Percentiles rank a stretch among this genome's conserved stretches.
Conservation (phyloP, 805 yeast genomes). For the Candida easanensis region DNA sequence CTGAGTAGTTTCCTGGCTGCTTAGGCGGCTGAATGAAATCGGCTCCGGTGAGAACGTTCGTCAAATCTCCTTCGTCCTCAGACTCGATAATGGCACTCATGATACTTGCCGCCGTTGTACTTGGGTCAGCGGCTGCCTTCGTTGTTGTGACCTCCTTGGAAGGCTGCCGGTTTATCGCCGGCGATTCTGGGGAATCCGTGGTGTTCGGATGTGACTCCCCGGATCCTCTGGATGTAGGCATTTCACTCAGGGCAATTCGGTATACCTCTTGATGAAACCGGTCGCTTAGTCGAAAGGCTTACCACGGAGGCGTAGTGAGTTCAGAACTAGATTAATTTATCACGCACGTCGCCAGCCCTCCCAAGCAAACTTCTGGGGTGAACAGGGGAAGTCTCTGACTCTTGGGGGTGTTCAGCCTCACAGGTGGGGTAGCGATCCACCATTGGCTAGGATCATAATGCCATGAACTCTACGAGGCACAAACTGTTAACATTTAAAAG, state of each 20-base stretch:
- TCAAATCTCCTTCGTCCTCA: conserved; percentile 29
- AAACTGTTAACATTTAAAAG: conserved; percentile 7
- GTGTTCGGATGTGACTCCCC: background rate
- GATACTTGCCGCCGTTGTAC: background rate
- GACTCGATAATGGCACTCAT: conserved; percentile 33
- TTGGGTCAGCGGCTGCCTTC: background rate
- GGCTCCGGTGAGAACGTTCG: conserved; percentile 20
- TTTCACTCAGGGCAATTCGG: background rate
- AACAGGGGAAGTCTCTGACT: too few relatives aligned
- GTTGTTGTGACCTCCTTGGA: background rate
- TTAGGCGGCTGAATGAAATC: conserved; percentile 41
- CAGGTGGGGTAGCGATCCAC: too few relatives aligned
- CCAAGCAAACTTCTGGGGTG: too few relatives aligned
- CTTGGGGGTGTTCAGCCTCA: too few relatives aligned
- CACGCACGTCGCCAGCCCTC: too few relatives aligned
- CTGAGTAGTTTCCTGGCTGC: conserved; percentile 51
- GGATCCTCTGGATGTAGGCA: background rate
- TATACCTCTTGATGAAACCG: too few relatives aligned
- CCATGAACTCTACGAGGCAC: background rate
- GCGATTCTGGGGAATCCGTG: conserved; percentile 1
- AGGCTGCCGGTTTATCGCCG: background rate
- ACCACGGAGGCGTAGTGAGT: too few relatives aligned
- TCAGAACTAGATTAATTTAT: too few relatives aligned
- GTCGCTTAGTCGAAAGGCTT: too few relatives aligned
- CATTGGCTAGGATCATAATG: too few relatives aligned